Conservation (phyloP, 2,329 filamentous ascomycete species). For the Neodidymelliopsis sp. region DNA sequence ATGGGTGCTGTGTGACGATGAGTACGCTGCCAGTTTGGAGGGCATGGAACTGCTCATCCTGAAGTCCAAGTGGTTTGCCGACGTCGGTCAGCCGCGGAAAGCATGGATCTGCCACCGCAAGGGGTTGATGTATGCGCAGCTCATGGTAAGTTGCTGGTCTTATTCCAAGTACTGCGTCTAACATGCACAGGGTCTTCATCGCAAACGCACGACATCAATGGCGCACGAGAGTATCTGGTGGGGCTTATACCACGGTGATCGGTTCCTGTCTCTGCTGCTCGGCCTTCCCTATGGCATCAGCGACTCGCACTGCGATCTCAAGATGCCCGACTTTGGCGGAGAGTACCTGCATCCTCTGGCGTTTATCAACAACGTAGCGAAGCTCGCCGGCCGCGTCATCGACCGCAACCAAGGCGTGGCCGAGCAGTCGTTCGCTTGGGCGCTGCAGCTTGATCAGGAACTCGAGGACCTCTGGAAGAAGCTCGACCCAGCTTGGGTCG, state of each 20-base stretch:
- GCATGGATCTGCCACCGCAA: conserved; percentile 62
- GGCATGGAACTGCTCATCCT: conserved; percentile 62
- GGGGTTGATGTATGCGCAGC: conserved; percentile 60
- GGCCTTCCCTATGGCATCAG: conserved; percentile 59
- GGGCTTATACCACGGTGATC: conserved; percentile 54
- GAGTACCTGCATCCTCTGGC: conserved; percentile 40
- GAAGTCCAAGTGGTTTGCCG: conserved; percentile 61
- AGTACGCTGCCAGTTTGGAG: conserved; percentile 59
- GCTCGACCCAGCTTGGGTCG: conserved; percentile 51
- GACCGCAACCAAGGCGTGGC: conserved; percentile 52
- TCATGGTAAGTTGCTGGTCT: conserved; percentile 54
- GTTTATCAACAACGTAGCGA: conserved; percentile 47
- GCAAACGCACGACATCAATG: conserved; percentile 43
- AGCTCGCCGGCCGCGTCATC: conserved; percentile 53
- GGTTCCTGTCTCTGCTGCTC: conserved; percentile 61
- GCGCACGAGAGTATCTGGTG: conserved; percentile 52
- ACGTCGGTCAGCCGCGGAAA: conserved; percentile 63
- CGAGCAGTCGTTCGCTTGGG: conserved; percentile 47
- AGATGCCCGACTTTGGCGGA: conserved; percentile 36
- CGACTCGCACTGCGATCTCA: conserved; percentile 50
- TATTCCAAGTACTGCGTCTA: conserved; percentile 9
- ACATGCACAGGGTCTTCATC: conserved; percentile 47
- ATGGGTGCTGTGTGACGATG: conserved; percentile 59
- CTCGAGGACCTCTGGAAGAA: conserved; percentile 50
- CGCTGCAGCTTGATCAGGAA: conserved; percentile 54